Conservation (phyloP, 257 asterid species). For the Fraxinus anomala region DNA sequence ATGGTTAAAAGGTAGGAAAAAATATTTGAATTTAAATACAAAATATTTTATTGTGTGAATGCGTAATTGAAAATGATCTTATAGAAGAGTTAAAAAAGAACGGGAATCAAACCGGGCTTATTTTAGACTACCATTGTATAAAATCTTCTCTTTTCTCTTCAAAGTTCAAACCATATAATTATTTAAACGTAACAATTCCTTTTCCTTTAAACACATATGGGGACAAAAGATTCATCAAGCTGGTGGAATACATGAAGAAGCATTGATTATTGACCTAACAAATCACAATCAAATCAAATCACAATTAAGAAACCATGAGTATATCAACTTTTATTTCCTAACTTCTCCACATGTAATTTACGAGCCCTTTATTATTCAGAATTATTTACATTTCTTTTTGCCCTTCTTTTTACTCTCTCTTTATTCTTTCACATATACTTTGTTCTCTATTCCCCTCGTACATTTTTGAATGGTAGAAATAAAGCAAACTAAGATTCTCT, state of each 20-base stretch:
- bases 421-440: slow-evolving; percentile 28
- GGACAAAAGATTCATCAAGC: not conserved
- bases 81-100: no score
- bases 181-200: not conserved
- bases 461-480: slow-evolving; percentile 17
- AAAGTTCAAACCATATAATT: no score
- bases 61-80: no score
- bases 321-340: not conserved
- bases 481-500: slow-evolving; percentile 26
- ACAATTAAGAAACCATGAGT: not conserved
- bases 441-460: slow-evolving; percentile 13
- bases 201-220: not conserved
- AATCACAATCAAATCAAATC: not conserved
- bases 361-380: not conserved
- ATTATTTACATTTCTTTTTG: not conserved
- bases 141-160: no score
- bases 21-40: no score
- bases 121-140: no score
- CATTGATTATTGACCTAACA: not conserved
- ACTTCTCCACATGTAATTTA: not conserved
- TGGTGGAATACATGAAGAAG: not conserved
- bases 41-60: no score
- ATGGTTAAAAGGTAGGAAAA: no score
- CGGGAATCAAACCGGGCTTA: no score
- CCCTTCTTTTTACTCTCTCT: slow-evolving; percentile 19